A percentile compares a stretch with the other conserved stretches of the same genome.
Evolutionary conservation across 257 asterid genomes (phyloP).

Genomic region (Ligustrum vulgare): DNA sequence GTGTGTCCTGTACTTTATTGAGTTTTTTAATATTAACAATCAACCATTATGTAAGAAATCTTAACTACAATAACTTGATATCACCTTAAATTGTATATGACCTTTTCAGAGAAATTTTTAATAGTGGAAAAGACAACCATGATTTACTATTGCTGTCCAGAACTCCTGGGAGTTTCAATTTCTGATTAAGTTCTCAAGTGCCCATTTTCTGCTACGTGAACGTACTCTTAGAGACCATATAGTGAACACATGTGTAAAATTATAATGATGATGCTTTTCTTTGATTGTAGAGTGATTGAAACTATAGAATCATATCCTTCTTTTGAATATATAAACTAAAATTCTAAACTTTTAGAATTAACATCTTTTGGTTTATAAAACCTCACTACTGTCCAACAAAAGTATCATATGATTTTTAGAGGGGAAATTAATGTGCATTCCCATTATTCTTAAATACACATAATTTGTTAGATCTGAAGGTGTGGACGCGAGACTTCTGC

Average conservation of each 20-base stretch:
- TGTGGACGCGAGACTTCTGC: too few relatives aligned
- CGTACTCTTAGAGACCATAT: not conserved
- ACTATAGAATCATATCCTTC: not conserved
- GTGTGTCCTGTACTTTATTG: constrained; percentile 10
- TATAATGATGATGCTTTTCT: not conserved
- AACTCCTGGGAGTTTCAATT: not conserved
- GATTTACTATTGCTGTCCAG: not conserved
- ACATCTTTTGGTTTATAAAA: too few relatives aligned
- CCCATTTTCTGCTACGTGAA: constrained; percentile 5
- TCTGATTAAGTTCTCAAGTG: not conserved
- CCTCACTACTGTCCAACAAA: too few relatives aligned
- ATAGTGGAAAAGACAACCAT: not conserved
- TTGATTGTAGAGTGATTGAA: not conserved
- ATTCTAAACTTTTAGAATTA: not conserved
- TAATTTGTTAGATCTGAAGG: too few relatives aligned
- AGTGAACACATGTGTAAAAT: not conserved
- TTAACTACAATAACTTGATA: not conserved
- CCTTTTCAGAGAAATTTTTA: not conserved
- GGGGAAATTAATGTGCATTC: too few relatives aligned
- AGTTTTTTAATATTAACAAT: constrained; percentile 7
- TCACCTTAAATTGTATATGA: constrained; percentile 13
- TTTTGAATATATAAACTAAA: not conserved
- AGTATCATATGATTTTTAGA: too few relatives aligned
- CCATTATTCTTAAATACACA: too few relatives aligned
- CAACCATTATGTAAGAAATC: constrained; percentile 9